Evolutionary conservation across 1,284 basidiomycete genomes (phyloP).

Genomic region (Ustilago nuda): DNA sequence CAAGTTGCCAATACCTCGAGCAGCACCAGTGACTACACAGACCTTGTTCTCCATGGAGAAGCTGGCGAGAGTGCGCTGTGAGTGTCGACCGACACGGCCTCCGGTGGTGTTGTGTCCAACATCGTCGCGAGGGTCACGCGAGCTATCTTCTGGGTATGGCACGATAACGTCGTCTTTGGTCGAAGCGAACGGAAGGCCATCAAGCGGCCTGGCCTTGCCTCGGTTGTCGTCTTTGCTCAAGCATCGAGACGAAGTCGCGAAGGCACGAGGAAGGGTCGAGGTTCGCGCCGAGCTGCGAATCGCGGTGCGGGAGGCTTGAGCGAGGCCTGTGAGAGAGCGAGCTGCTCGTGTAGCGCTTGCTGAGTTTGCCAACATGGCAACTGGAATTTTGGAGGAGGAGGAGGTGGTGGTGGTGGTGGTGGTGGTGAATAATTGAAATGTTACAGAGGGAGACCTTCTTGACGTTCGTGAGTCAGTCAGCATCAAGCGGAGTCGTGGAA

Average conservation of each 20-base stretch:
- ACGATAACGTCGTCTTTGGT: conserved; percentile 44
- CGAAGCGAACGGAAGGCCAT: conserved; percentile 30
- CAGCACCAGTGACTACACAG: conserved; percentile 92
- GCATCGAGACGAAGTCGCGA: conserved; percentile 34
- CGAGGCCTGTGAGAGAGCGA: conserved; percentile 19
- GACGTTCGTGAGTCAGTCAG: neutral
- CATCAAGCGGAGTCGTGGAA: no score
- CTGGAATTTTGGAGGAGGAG: neutral
- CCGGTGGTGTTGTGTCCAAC: conserved; percentile 61
- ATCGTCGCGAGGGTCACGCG: conserved; percentile 51
- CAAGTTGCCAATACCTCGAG: conserved; percentile 75
- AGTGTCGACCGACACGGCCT: conserved; percentile 53
- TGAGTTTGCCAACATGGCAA: conserved; percentile 19
- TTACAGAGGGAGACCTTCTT: neutral
- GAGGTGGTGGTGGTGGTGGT: neutral
- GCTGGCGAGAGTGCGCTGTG: conserved; percentile 58
- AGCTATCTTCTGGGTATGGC: conserved; percentile 42
- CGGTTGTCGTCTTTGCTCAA: conserved; percentile 25
- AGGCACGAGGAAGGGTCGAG: conserved; percentile 21
- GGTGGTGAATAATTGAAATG: conserved; percentile 11
- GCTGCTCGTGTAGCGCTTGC: conserved; percentile 30
- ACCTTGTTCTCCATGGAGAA: conserved; percentile 74
- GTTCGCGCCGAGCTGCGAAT: conserved; percentile 12
- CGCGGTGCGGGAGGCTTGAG: conserved; percentile 14
- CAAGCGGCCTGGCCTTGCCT: conserved; percentile 35